Evolutionary conservation across 2,329 filamentous ascomycete genomes (phyloP).

Genomic region (Triangularia setosa): DNA sequence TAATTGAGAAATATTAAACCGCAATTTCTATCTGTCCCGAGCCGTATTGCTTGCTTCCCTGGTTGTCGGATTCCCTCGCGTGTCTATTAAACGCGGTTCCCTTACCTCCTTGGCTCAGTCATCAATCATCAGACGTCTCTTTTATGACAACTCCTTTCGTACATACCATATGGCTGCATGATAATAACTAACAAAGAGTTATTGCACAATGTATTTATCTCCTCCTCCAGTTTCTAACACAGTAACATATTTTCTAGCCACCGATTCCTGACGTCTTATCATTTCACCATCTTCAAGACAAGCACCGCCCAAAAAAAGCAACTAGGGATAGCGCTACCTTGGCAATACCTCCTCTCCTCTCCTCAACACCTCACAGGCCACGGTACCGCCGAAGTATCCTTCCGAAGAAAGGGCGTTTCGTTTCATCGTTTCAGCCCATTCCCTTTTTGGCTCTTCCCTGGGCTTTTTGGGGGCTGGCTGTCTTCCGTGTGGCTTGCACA

Average conservation of each 20-base stretch:
- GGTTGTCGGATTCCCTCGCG: neutral
- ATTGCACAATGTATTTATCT: neutral
- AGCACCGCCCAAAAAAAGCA: neutral
- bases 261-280: too few relatives aligned
- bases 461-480: neutral
- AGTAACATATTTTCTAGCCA: too few relatives aligned
- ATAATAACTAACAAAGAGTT: neutral
- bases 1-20: neutral
- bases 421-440: neutral
- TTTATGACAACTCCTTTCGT: neutral
- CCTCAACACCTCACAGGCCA: neutral
- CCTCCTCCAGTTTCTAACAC: neutral
- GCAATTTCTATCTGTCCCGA: too few relatives aligned
- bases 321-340: neutral
- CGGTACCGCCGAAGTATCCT: neutral
- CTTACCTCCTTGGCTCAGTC: neutral
- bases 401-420: neutral
- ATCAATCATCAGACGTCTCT: neutral
- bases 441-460: too few relatives aligned
- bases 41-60: too few relatives aligned
- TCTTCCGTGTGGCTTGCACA: neutral
- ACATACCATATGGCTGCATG: neutral
- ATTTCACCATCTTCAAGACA: neutral
- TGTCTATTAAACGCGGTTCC: neutral
- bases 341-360: neutral